Conservation (phyloP, 208 protist species). For the Leishmania arabica region DNA sequence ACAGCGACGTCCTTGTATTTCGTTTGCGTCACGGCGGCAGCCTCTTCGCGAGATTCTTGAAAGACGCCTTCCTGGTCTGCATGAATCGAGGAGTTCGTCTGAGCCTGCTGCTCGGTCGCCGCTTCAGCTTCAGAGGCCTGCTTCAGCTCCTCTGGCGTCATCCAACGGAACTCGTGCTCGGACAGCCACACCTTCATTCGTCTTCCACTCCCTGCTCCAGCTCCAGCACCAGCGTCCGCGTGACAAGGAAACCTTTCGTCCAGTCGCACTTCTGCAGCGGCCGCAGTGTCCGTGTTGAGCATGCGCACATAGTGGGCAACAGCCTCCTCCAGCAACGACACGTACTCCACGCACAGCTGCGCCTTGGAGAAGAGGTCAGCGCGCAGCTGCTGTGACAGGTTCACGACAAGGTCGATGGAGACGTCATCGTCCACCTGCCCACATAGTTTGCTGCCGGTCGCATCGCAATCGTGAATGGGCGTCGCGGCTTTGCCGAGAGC, state of each 20-base stretch:
- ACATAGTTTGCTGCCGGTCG: not conserved
- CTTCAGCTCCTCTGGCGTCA: slow-evolving; percentile 47
- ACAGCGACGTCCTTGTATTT: too few relatives aligned
- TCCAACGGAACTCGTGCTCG: slow-evolving; percentile 53
- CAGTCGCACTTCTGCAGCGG: slow-evolving; percentile 13
- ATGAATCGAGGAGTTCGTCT: not conserved
- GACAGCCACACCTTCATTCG: slow-evolving; percentile 60
- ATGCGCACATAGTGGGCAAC: slow-evolving; percentile 40
- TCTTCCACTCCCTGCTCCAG: not conserved
- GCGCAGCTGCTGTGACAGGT: slow-evolving; percentile 53
- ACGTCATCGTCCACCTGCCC: slow-evolving; percentile 6
- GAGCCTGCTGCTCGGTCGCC: not conserved
- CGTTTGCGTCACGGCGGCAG: not conserved
- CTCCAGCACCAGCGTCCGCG: not conserved
- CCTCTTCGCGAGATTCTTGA: not conserved
- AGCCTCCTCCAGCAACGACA: slow-evolving; percentile 52
- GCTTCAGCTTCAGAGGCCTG: slow-evolving; percentile 10
- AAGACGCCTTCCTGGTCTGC: slow-evolving; percentile 14
- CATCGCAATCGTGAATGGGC: not conserved
- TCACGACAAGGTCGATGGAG: slow-evolving; percentile 48
- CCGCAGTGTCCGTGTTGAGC: slow-evolving; percentile 35
- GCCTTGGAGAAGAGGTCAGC: slow-evolving; percentile 68
- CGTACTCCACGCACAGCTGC: slow-evolving; percentile 73
- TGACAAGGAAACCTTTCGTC: not conserved
- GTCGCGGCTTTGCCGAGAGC: not conserved